A percentile compares a stretch with the other conserved stretches of the same genome.
Conservation (phyloP, 1,284 basidiomycete genomes). For the Sphagnurus paluster region DNA sequence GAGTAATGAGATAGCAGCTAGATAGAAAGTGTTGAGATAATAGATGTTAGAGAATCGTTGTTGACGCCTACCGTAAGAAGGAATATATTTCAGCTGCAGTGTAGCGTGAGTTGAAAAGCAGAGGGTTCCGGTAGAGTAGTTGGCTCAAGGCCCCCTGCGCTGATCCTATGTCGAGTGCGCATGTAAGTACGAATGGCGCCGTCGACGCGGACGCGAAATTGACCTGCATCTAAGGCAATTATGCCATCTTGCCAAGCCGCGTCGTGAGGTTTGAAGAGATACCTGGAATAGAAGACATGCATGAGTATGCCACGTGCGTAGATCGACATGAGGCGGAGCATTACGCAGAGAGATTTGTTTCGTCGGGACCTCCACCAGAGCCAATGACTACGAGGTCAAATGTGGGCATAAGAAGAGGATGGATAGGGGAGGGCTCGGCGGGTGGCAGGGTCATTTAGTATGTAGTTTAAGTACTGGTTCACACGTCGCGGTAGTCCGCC, state of each 20-base stretch:
- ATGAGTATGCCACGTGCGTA: conserved; percentile 9
- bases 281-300: conserved; percentile 45
- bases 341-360: conserved; percentile 78
- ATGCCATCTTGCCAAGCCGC: conserved; percentile 67
- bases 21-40: neutral
- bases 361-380: conserved; percentile 74
- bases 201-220: neutral
- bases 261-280: conserved; percentile 64
- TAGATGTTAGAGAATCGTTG: neutral
- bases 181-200: conserved; percentile 3
- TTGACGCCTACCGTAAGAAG: conserved; percentile 47
- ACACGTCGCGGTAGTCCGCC: conserved; percentile 10
- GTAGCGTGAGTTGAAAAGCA: conserved; percentile 46
- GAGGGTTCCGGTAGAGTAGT: conserved; percentile 51
- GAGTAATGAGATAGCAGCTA: conserved; percentile 76
- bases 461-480: conserved; percentile 13
- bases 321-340: too few species aligned
- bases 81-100: conserved; percentile 60
- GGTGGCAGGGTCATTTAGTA: conserved; percentile 12
- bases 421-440: conserved; percentile 5
- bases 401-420: conserved; percentile 36
- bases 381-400: conserved; percentile 77
- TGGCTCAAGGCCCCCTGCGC: conserved; percentile 64
- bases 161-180: conserved; percentile 48
- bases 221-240: conserved; percentile 74